Base-by-base conservation (phyloP, 176 grass and related monocot genomes). In the Phoenix dactylifera region DNA sequence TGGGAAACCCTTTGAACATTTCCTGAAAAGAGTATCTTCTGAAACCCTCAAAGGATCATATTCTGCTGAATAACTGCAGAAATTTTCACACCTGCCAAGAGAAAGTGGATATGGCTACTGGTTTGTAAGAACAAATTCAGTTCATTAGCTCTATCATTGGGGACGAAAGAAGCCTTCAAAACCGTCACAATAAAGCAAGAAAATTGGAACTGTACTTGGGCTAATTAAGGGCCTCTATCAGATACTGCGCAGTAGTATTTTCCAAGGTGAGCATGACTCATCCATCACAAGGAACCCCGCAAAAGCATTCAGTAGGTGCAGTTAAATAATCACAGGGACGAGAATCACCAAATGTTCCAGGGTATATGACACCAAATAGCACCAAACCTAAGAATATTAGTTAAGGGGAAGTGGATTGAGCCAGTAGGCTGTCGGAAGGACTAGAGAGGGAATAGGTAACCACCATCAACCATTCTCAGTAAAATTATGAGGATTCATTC, bases 11-110 rank as follows among this genome's bases (percentile, higher is more conserved):
- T 89, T 85, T 85, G 81, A 89, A 77, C 80, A 64, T 28, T 58
- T 57, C 50, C 49, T 35, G 62, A 35, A 57, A 81, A 63, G 81
- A 68, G 52, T 67, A 35, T 69, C 66, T 20, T 25, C 77, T 75
- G 77, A 67, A 78, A 77, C 71, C 86, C 75, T 82, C 74, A 75
- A 82, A 81, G 74, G 58, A 84, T 77, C 74, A 68, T 44, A 44
- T 48, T 52, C 62, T 72, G 52, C 60, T 52, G 57, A 72, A 56
- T 74, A 44, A 44, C 35, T 44, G 7, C 35, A 44, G 35, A 57
- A 56, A 24, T 28, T 30, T 44, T 44, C 35, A 12, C 2, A 44
- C 10, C 28, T 6, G 28, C 28, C 35, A 16, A 10, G 15, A 69
- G 44, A 49, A 4, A 49, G 4, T 23, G 23, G 44, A 49, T 2